A percentile compares a stretch with the other conserved stretches of the same genome.
phyloP scores from a whole-genome alignment of 2,329 filamentous ascomycete species.

The Fusarium torulosum region DNA sequence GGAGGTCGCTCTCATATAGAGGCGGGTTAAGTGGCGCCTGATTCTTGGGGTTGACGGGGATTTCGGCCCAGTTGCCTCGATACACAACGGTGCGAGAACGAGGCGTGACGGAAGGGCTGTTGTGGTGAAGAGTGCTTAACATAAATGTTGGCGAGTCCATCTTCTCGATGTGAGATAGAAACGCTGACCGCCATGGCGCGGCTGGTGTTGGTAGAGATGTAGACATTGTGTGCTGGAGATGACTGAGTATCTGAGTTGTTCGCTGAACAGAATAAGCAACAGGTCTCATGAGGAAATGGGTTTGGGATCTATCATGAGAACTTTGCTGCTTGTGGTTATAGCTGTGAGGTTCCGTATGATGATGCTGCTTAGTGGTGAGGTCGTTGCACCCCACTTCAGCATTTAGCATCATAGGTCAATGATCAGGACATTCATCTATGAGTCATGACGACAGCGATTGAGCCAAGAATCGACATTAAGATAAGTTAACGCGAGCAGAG shows the following conservation, averaged over 20 bases:
- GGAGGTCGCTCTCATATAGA: slow-evolving; percentile 79
- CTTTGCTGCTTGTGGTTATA: not conserved
- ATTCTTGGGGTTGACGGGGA: slow-evolving; percentile 80
- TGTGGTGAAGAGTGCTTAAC: slow-evolving; percentile 63
- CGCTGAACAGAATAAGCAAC: slow-evolving; percentile 39
- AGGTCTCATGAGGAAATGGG: slow-evolving; percentile 37
- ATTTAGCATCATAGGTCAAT: slow-evolving; percentile 7
- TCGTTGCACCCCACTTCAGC: slow-evolving; percentile 31
- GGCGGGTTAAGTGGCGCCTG: slow-evolving; percentile 77
- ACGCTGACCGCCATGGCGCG: slow-evolving; percentile 66
- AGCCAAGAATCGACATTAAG: not conserved
- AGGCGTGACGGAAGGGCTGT: slow-evolving; percentile 55
- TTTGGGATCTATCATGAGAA: not conserved
- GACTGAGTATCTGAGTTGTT: slow-evolving; percentile 47
- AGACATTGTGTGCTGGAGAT: slow-evolving; percentile 50
- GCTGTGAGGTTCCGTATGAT: slow-evolving; percentile 12
- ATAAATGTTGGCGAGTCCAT: slow-evolving; percentile 64
- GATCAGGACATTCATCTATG: slow-evolving; percentile 21
- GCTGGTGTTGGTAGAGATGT: slow-evolving; percentile 44
- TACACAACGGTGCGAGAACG: slow-evolving; percentile 85
- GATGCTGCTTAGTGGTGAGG: slow-evolving; percentile 14
- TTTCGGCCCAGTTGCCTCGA: slow-evolving; percentile 83
- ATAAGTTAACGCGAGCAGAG: not conserved
- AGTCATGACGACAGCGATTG: slow-evolving; percentile 33
- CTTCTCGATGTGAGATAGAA: slow-evolving; percentile 63